A percentile compares a stretch with the other conserved stretches of the same genome.
These are phyloP conservation scores for Pseudonitzschia pungens DNA, from an alignment of 108 stramenopile genomes.

Conservation along the genomic window DNA sequence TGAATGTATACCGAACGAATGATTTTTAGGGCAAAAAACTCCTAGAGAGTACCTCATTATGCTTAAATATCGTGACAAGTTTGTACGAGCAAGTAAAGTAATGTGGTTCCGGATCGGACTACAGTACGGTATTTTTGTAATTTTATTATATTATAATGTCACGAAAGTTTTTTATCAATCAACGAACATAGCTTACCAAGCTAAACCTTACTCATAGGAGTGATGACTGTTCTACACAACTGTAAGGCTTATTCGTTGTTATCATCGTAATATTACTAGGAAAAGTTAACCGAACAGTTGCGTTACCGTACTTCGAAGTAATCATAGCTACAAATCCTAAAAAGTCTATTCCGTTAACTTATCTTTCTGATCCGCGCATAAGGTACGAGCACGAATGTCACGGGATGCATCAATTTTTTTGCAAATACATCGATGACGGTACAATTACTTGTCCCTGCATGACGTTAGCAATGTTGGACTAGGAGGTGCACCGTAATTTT, in stretches of 20 bases:
- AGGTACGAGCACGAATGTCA: no score
- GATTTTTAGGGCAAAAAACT: background rate
- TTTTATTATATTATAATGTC: background rate
- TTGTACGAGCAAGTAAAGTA: background rate
- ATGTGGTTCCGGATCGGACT: background rate
- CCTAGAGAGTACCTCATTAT: background rate
- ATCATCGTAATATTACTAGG: no score
- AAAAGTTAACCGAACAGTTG: no score
- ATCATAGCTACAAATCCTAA: no score
- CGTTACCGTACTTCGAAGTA: no score
- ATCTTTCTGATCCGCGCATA: no score
- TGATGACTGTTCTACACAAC: no score
- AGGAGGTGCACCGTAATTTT: background rate
- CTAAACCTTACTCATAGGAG: no score
- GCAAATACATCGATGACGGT: background rate
- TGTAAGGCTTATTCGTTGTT: no score
- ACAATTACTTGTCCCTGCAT: no score
- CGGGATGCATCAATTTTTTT: background rate
- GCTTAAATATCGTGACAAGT: background rate
- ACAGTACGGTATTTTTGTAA: slow-evolving; percentile 8
- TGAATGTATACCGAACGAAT: slow-evolving; percentile 8
- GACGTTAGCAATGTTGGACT: background rate
- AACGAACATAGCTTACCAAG: no score
- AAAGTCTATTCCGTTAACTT: no score
- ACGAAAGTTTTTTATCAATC: background rate